phyloP scores from a whole-genome alignment of 1,284 basidiomycete genomes.

The Neotropicomus parvogracilis region DNA sequence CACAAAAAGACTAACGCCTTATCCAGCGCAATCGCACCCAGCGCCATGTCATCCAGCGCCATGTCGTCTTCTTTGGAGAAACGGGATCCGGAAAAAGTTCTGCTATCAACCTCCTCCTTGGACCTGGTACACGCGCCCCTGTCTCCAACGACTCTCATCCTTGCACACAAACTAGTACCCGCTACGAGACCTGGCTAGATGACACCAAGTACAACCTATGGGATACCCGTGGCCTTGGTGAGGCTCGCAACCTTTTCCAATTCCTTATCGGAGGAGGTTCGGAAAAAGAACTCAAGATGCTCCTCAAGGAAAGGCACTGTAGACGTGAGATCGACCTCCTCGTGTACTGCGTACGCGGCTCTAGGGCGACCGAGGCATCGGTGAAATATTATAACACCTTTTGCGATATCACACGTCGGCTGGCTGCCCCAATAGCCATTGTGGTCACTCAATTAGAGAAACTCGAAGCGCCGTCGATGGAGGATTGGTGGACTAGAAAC shows the following conservation, averaged over 20 bases:
- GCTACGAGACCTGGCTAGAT: constrained; percentile 17
- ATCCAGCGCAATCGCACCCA: too few relatives aligned
- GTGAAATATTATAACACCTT: constrained; percentile 26
- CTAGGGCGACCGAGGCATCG: constrained; percentile 16
- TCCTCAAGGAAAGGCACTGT: constrained; percentile 23
- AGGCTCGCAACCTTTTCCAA: constrained; percentile 8
- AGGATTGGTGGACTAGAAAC: constrained; percentile 30
- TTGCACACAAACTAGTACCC: constrained; percentile 21
- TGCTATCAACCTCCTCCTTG: constrained; percentile 27
- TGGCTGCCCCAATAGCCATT: constrained; percentile 27
- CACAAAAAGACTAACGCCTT: constrained; percentile 5
- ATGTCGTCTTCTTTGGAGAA: constrained; percentile 31
- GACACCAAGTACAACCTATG: constrained; percentile 20
- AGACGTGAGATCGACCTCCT: constrained; percentile 27
- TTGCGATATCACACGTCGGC: constrained; percentile 21
- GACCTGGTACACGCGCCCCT: constrained; percentile 5
- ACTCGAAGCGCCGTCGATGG: constrained; percentile 20
- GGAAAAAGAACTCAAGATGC: constrained; percentile 17
- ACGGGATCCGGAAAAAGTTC: constrained; percentile 31
- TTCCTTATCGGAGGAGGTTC: constrained; percentile 12
- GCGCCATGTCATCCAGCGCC: constrained; percentile 1
- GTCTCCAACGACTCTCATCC: constrained; percentile 17
- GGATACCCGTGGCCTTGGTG: constrained; percentile 32
- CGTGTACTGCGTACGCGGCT: constrained; percentile 28
- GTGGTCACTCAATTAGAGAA: constrained; percentile 25